phyloP scores from a whole-genome alignment of 1,284 basidiomycete genomes.

The Marasmius tenuissimus region DNA sequence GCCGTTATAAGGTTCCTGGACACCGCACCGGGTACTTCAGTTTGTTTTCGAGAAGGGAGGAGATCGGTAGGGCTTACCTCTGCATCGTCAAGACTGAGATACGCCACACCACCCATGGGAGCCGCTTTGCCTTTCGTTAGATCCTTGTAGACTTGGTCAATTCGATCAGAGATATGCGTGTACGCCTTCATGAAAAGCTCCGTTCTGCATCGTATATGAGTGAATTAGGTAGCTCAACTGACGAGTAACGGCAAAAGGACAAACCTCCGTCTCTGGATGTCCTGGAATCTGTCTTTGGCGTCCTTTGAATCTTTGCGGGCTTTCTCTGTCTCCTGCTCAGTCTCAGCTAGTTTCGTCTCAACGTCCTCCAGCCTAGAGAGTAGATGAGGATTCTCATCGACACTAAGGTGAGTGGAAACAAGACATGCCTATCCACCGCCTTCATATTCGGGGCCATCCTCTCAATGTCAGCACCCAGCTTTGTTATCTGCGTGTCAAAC shows the following conservation, averaged over 20 bases:
- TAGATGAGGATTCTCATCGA: not conserved
- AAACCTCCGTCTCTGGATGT: constrained; percentile 81
- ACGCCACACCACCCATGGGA: constrained; percentile 95
- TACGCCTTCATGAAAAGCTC: constrained; percentile 97
- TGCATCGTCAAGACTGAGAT: constrained; percentile 92
- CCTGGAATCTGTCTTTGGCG: constrained; percentile 90
- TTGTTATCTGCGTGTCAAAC: constrained; percentile 77
- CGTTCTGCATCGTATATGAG: constrained; percentile 37
- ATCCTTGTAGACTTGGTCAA: constrained; percentile 97
- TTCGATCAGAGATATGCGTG: constrained; percentile 91
- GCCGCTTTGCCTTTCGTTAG: constrained; percentile 92
- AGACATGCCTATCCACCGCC: constrained; percentile 78
- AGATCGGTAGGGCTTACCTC: constrained; percentile 57
- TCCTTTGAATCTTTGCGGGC: constrained; percentile 82
- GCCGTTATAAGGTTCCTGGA: constrained; percentile 90
- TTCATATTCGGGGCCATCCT: constrained; percentile 97
- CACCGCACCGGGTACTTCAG: constrained; percentile 4
- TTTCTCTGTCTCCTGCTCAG: constrained; percentile 76
- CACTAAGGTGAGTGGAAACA: not conserved
- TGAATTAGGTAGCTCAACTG: not conserved
- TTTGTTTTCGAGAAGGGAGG: not conserved
- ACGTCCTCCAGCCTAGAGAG: constrained; percentile 88
- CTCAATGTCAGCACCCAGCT: constrained; percentile 84
- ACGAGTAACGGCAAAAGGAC: constrained; percentile 15
- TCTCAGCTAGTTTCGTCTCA: constrained; percentile 73